Evolutionary conservation across 2,329 filamentous ascomycete species (phyloP).

Genomic region (Sclerotinia trifoliorum): DNA sequence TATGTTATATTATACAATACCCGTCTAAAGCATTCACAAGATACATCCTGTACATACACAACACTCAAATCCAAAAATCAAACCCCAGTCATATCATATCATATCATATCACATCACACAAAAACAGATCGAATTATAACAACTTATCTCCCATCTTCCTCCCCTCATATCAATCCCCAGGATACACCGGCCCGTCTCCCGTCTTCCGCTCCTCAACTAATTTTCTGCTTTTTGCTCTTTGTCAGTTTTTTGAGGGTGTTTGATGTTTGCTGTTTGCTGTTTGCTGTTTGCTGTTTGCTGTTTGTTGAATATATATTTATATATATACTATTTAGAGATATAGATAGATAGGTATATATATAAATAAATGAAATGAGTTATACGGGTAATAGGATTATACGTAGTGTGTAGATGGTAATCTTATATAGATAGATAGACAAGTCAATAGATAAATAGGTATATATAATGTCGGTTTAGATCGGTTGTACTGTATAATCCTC

Average conservation of each 20-base stretch:
- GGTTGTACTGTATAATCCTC: neutral
- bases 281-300: no score
- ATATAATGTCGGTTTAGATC: neutral
- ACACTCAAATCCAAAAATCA: neutral
- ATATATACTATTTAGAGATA: no score
- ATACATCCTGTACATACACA: neutral
- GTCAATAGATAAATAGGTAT: neutral
- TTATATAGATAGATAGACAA: no score
- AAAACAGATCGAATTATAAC: neutral
- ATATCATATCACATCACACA: neutral
- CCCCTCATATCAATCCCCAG: neutral
- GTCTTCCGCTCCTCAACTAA: neutral
- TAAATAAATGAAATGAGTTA: no score
- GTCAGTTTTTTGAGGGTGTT: neutral
- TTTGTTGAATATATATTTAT: no score
- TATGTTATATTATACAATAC: slow-evolving; percentile 4
- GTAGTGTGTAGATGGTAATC: no score
- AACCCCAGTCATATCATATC: neutral
- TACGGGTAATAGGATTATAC: no score
- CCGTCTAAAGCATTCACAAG: neutral
- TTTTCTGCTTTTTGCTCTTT: neutral
- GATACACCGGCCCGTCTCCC: neutral
- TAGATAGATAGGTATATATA: no score
- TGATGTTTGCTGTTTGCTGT: no score
- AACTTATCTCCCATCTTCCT: neutral